Percentiles rank a stretch among this genome's conserved stretches.
Evolutionary conservation across 2,329 filamentous ascomycete species (phyloP).

Genomic region (Sclerotinia minor): DNA sequence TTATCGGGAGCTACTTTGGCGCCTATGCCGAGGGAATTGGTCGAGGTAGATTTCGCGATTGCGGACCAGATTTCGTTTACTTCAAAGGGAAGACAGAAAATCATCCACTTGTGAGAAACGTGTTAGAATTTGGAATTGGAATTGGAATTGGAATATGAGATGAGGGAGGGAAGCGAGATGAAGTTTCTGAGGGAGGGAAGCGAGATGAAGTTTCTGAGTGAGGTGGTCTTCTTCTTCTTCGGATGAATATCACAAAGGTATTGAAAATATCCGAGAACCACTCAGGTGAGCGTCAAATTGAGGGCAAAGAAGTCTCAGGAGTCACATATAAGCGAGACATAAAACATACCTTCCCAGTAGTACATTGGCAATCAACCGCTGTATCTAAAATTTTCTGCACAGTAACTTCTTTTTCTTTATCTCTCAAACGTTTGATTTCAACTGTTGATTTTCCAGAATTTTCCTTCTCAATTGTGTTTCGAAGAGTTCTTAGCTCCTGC

Average conservation of each 20-base stretch:
- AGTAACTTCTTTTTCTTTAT: conserved; percentile 46
- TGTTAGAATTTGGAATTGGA: conserved; percentile 42
- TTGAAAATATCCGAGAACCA: conserved; percentile 32
- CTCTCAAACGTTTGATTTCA: conserved; percentile 33
- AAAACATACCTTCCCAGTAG: conserved; percentile 63
- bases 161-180: neutral
- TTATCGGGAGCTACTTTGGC: conserved; percentile 69
- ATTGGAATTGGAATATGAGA: neutral
- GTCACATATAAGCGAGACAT: conserved; percentile 49
- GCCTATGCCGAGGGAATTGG: conserved; percentile 67
- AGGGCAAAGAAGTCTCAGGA: conserved; percentile 66
- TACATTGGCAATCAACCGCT: conserved; percentile 59
- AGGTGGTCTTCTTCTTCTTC: neutral
- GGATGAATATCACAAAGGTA: neutral
- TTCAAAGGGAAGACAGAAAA: conserved; percentile 58
- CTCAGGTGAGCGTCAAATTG: conserved; percentile 52
- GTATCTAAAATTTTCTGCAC: conserved; percentile 58
- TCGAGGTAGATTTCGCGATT: conserved; percentile 65
- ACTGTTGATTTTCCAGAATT: conserved; percentile 29
- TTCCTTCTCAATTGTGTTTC: conserved; percentile 52
- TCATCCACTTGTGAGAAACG: conserved; percentile 62
- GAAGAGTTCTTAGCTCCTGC: conserved; percentile 43
- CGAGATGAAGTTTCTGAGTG: neutral
- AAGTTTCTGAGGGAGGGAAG: neutral
- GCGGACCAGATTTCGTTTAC: conserved; percentile 65